Evolutionary conservation across 306 rosid species (phyloP), one percentile per base, ranked within the genome.

Genomic region (Dalbergia cochinchinensis): DNA sequence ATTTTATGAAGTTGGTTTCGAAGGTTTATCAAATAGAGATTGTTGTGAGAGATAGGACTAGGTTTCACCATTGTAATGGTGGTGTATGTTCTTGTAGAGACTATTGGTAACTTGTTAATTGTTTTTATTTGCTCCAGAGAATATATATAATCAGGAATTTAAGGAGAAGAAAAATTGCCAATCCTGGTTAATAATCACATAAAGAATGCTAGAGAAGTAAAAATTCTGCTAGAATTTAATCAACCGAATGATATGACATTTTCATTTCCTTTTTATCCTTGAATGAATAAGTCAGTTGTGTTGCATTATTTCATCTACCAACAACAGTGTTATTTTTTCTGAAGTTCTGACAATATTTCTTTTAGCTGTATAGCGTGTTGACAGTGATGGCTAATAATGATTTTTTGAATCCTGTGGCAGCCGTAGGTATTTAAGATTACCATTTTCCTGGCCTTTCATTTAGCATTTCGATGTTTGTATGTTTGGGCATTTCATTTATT

Each of bases 1-100:
- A 88, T 59, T 92, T 92, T 82, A 92, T 94, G 96, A 92, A 94
- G 74, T 83, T 92, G 81, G 92, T 84, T 78, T 94, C 97, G n/a
- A 87, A 83, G 86, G 89, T 85, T 37, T 90, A 86, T 82, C 85
- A 62, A 68, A 65, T 81, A 79, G 92, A 90, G 78, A 88, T 92
- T 78, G 82, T 90, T 69, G 78, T 87, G 58, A 87, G 93, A 84
- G 94, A 90, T 84, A 90, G 98, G 83, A 94, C 94, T 53, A 78
- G 97, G 77, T 90, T 94, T 86, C 98, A 94, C 79, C 96, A 90
- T 86, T 94, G 69, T 76, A 88, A 83, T 48, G 84, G 80, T 58
- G 97, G 97, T 78, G 20, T 53, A 19, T 94, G 97, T 82, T 37
- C 41, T 37, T 37, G 41, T 6, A 37, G 41, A 68, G 96, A 92